Conservation (phyloP, 2,329 filamentous ascomycete species). For the Trichoderma guizhouense region DNA sequence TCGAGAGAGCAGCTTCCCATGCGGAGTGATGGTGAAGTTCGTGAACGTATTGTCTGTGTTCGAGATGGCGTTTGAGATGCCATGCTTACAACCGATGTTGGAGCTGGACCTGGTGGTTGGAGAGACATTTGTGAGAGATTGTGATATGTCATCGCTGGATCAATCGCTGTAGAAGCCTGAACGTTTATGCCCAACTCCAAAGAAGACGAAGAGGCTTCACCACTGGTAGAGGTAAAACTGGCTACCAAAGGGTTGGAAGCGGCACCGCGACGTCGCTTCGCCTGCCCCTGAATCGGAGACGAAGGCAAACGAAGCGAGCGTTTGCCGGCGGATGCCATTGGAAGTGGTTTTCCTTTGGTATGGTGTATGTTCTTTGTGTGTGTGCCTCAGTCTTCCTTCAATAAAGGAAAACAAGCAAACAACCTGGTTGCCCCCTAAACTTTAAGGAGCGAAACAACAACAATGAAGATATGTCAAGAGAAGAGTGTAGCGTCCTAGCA, state of each 20-base stretch:
- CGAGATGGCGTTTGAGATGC: neutral
- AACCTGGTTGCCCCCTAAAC: neutral
- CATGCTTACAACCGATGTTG: neutral
- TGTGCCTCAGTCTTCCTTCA: neutral
- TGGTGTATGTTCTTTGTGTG: neutral
- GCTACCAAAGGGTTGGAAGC: neutral
- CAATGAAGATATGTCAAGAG: neutral
- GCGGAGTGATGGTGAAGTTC: neutral
- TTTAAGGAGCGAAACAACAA: too few species aligned
- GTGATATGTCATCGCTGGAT: neutral
- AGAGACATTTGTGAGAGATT: neutral
- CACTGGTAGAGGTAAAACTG: neutral
- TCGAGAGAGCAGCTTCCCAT: slow-evolving; percentile 23
- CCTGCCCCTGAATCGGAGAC: neutral
- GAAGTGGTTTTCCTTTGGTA: neutral
- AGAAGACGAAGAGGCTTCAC: neutral
- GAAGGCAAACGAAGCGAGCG: neutral
- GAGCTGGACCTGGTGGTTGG: neutral
- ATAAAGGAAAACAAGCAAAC: neutral
- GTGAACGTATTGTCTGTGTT: neutral
- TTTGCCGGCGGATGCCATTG: neutral
- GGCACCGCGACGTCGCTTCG: neutral
- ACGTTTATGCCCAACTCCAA: neutral
- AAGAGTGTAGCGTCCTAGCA: neutral
- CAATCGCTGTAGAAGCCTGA: neutral